phyloP scores from a whole-genome alignment of 2,329 filamentous ascomycete species.

The Pseudogymnoascus sp. region DNA sequence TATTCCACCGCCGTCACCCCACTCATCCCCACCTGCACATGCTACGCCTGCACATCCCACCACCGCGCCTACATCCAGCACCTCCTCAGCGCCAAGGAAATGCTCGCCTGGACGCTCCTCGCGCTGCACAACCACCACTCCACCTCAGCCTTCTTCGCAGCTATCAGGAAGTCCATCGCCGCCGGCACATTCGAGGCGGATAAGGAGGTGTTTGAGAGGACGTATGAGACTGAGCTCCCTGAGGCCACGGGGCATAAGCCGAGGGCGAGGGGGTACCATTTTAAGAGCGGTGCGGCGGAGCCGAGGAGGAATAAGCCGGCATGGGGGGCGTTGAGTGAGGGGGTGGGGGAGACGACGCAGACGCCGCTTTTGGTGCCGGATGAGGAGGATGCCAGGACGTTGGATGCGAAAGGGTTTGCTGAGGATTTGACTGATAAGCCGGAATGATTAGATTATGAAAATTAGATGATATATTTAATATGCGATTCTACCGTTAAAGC shows the following conservation, averaged over 20 bases:
- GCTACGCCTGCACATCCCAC: slow-evolving; percentile 77
- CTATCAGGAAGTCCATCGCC: slow-evolving; percentile 56
- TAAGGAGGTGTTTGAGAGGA: slow-evolving; percentile 33
- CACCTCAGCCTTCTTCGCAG: slow-evolving; percentile 63
- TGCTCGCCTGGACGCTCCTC: slow-evolving; percentile 89
- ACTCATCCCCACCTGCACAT: slow-evolving; percentile 56
- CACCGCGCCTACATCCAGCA: slow-evolving; percentile 85
- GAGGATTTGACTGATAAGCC: slow-evolving; percentile 26
- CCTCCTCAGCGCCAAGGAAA: slow-evolving; percentile 81
- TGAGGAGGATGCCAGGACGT: slow-evolving; percentile 39
- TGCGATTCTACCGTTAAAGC: neutral
- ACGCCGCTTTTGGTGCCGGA: slow-evolving; percentile 44
- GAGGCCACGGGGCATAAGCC: slow-evolving; percentile 69
- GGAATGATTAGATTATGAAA: neutral
- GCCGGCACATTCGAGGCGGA: slow-evolving; percentile 49
- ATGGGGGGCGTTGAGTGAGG: slow-evolving; percentile 49
- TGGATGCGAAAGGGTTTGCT: slow-evolving; percentile 50
- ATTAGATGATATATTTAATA: neutral
- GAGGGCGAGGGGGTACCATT: slow-evolving; percentile 73
- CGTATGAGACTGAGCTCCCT: slow-evolving; percentile 66
- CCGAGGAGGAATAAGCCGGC: slow-evolving; percentile 59
- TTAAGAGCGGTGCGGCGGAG: slow-evolving; percentile 55
- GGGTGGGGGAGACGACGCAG: slow-evolving; percentile 23
- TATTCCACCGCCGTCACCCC: slow-evolving; percentile 57
- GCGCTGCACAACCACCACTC: slow-evolving; percentile 85